Conservation (phyloP, 345 rosid genomes). For the Eucalyptus virginea region DNA sequence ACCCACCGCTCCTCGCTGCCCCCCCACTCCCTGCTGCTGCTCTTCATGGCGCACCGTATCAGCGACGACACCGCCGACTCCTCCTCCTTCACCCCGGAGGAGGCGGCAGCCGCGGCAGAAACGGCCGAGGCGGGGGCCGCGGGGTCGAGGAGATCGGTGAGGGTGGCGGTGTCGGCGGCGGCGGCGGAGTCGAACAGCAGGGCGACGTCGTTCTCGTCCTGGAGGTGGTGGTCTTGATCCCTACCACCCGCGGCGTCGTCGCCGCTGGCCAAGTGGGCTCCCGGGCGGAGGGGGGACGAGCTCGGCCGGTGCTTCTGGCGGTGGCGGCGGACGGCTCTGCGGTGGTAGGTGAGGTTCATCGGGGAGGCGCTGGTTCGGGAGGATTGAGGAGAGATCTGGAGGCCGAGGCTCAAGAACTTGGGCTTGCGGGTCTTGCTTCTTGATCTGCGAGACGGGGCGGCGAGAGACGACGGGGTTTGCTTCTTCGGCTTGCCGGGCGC, state of each 20-base stretch:
- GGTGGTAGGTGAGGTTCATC: not conserved
- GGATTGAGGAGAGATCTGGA: constrained; percentile 14
- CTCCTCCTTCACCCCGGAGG: not conserved
- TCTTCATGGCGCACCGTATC: constrained; percentile 57
- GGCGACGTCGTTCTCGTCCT: constrained; percentile 27
- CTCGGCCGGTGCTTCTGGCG: constrained; percentile 8
- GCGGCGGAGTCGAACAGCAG: constrained; percentile 34
- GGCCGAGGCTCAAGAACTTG: constrained; percentile 53
- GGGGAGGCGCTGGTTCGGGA: not conserved
- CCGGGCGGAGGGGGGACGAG: constrained; percentile 38
- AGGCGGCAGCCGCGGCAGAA: not conserved
- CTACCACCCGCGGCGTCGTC: not conserved
- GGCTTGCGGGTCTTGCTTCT: constrained; percentile 57
- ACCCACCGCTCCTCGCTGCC: constrained; percentile 77
- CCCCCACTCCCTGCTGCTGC: constrained; percentile 28
- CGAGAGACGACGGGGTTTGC: not conserved
- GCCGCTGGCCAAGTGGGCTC: not conserved
- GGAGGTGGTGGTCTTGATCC: constrained; percentile 22
- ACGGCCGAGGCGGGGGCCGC: not conserved
- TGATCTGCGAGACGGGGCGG: constrained; percentile 20
- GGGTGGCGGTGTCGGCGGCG: constrained; percentile 25
- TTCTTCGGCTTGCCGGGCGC: not conserved
- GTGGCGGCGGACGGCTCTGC: not conserved
- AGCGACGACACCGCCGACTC: constrained; percentile 8
- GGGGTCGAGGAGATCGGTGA: constrained; percentile 45